Evolutionary conservation across 257 asterid genomes (phyloP), one percentile per base, ranked within the genome.

Genomic region (Nicotiana tomentosiformis): DNA sequence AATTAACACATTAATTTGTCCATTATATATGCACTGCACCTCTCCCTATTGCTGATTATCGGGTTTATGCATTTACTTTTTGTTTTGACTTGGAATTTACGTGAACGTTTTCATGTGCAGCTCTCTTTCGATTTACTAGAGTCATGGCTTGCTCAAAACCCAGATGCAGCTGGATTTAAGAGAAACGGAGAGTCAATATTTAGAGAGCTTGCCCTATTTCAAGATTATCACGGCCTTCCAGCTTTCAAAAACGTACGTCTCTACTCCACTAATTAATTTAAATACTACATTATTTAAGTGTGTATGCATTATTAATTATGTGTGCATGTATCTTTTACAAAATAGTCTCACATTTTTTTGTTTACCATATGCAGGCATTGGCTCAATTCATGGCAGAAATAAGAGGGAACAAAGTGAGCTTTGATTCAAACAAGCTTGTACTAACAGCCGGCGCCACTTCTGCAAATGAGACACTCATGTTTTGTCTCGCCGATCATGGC

Each of bases 191-290:
- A 84, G 2, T 88, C 87, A 23, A 86, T 86, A 17, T 88, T 88
- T 62, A 86, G 83, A 60, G 88, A 88, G 58, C 83, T 88, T 9
- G 88, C 91, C 15, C 83, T 88, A 4, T 86, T 88, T 60, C 91
- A 86, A 65, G 91, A 86, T 51, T 88, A 88, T 77, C 89, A 86
- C 18, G 89, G 89, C 33, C 83, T 88, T 26, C 89, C 91, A 6
- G 68, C 87, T 70, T 88, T 84, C 83, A 86, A 88, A 67, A 83
- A 83, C 23, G 86, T 82, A 82, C 4, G 77, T 43, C 4, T 0
- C 17, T 56, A 17, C 10, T 14, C 15, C 77, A 1, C 51, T 43
- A 43, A 43, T 43, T 43, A 43, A 43, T 43, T 43, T 8, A 43
- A 43, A 39, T 39, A 39, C 10, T 39, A 8, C 49, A 39, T 1